Base-by-base conservation (phyloP, 2,329 filamentous ascomycete genomes). In the Verticillium albo-atrum region DNA sequence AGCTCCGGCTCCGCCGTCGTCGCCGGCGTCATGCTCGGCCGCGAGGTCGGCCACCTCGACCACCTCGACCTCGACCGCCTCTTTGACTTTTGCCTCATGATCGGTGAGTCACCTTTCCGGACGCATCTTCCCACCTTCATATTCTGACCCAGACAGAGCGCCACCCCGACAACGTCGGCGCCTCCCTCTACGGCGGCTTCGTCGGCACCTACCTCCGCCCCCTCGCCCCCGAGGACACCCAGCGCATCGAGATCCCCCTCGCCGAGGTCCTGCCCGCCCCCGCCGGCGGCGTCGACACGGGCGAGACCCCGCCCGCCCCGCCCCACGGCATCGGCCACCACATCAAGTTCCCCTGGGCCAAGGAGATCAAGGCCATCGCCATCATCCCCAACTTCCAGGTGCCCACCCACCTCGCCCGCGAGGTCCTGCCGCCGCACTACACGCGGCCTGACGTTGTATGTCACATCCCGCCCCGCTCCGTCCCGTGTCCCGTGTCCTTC, bases 381-480 rank as follows among this genome's bases (percentile, higher is more conserved):
- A 94, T 99, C 68, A 97, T 99, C 62, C 95, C 95, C 9, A 86
- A 97, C 68, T 99, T 98, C 70, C 91, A 97, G 73, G 93, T 98
- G 30, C 86, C 92, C n/a, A 99, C 95, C 1, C 92, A 94, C 61
- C 90, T 92, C 70, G 94, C 95, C 5, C 87, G 95, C 69, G 87
- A 88, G 60, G 94, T 97, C 23, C 80, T 99, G 34, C 95, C 95
- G 2, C 84, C 85, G 52, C 79, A 84, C 59, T 99, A 98, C 72
- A 83, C 88, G 20, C 85, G 92, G 63, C 84, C 86, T 58, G 94
- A 97, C 73, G 89, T 96, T 71, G 91, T 96, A 78, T 69, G 86
- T 81, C 35, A 10, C 7, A 6, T 37, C n/a, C 55, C 17, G 47
- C 65, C 70, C 35, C 14, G 12, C 14, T n/a, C 6, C 30, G 9